Conservation (phyloP, 2,329 filamentous ascomycete genomes). For the Magnaporthales sp. region DNA sequence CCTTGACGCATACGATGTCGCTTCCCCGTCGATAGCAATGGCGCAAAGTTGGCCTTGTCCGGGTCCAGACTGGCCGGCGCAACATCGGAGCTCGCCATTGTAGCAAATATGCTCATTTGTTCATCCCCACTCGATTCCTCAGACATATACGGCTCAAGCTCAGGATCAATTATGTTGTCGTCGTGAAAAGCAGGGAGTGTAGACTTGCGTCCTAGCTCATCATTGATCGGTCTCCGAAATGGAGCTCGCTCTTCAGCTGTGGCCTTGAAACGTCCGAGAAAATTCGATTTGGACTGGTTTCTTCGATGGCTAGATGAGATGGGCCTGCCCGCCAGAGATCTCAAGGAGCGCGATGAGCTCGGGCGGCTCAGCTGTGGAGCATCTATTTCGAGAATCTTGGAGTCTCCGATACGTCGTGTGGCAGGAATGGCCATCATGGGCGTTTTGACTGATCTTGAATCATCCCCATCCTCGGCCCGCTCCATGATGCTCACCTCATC, state of each 20-base stretch:
- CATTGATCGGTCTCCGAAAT: conserved; percentile 64
- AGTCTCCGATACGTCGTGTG: conserved; percentile 60
- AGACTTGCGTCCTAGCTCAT: conserved; percentile 56
- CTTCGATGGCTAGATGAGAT: conserved; percentile 75
- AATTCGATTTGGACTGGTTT: conserved; percentile 80
- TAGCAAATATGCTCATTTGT: conserved; percentile 77
- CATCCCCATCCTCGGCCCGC: conserved; percentile 33
- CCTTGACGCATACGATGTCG: conserved; percentile 66
- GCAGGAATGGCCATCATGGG: conserved; percentile 65
- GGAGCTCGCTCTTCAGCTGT: conserved; percentile 74
- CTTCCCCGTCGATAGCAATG: conserved; percentile 62
- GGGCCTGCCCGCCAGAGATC: conserved; percentile 60
- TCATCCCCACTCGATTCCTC: conserved; percentile 93
- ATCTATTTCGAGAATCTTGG: conserved; percentile 85
- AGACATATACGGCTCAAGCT: conserved; percentile 90
- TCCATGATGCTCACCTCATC: conserved; percentile 30
- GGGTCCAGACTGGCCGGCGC: conserved; percentile 60
- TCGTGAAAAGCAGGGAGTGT: conserved; percentile 89
- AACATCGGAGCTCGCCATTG: conserved; percentile 57
- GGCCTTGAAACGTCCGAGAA: conserved; percentile 66
- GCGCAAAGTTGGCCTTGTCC: conserved; percentile 65
- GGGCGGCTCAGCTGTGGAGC: conserved; percentile 76
- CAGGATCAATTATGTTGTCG: conserved; percentile 97
- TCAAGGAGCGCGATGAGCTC: conserved; percentile 85
- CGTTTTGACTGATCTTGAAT: conserved; percentile 48